These are phyloP conservation scores for Schoenoplectus triqueter DNA, from an alignment of 202 grass and related monocot species.

Conservation along the genomic window DNA sequence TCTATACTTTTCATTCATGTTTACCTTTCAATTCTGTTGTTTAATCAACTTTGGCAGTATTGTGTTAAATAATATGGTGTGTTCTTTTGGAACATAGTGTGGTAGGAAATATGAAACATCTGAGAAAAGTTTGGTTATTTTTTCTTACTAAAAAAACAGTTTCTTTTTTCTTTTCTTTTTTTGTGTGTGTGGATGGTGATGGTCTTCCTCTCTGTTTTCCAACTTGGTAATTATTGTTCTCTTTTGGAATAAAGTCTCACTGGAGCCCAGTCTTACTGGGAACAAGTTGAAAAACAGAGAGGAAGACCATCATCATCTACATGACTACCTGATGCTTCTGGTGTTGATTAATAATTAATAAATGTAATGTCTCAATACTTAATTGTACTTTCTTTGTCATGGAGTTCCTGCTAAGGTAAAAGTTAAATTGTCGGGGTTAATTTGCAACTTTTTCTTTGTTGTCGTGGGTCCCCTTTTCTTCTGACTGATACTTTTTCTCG, in stretches of 20 bases:
- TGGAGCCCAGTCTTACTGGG: background rate
- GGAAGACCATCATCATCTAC: background rate
- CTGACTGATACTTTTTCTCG: background rate
- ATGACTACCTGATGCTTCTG: background rate
- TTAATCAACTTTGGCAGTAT: background rate
- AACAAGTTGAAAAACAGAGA: background rate
- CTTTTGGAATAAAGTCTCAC: conserved; percentile 17
- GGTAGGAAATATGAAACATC: background rate
- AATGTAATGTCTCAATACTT: conserved; percentile 15
- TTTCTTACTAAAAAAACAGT: background rate
- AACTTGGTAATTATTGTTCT: background rate
- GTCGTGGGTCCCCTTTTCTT: conserved; percentile 3
- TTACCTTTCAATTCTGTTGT: background rate
- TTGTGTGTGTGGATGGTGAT: background rate
- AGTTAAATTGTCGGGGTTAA: conserved; percentile 3
- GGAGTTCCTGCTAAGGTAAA: background rate
- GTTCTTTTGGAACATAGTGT: background rate
- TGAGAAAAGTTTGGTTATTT: background rate
- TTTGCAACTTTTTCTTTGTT: background rate
- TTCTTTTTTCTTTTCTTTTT: background rate
- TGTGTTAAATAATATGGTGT: background rate
- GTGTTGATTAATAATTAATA: background rate
- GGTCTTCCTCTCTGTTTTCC: conserved; percentile 17
- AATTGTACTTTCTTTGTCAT: conserved; percentile 25
- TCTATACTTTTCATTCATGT: background rate